phyloP scores from a whole-genome alignment of 2,329 filamentous ascomycete genomes.

The Colletotrichum horii region DNA sequence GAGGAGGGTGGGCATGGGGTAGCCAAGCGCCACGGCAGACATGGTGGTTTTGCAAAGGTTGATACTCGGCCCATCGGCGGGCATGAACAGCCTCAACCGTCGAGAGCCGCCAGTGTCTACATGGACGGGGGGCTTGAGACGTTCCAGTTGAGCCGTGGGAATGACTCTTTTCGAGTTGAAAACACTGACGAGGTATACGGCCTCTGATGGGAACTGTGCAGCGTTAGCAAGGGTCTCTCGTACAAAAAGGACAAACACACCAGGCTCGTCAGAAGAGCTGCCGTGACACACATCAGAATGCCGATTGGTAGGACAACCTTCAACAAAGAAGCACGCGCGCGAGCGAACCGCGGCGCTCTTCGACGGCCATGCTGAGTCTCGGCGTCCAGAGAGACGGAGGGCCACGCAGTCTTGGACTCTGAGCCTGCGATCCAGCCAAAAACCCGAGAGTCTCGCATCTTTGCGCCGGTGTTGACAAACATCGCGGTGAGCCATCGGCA shows the following conservation, averaged over 20 bases:
- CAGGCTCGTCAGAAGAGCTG: neutral
- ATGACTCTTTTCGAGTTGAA: neutral
- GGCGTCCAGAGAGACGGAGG: neutral
- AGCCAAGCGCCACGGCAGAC: constrained; percentile 41
- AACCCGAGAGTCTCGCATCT: neutral
- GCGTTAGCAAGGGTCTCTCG: neutral
- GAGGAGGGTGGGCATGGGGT: constrained; percentile 39
- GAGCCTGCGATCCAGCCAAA: neutral
- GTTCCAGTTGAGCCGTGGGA: neutral
- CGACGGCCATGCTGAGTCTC: neutral
- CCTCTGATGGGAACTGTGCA: neutral
- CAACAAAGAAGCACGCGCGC: neutral
- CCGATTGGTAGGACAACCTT: neutral
- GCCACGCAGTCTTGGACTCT: neutral
- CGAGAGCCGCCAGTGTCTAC: constrained; percentile 20
- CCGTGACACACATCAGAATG: neutral
- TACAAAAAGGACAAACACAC: neutral
- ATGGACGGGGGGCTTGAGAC: neutral
- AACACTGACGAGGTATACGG: neutral
- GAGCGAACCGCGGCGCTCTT: neutral
- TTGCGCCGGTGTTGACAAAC: neutral
- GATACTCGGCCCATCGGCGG: constrained; percentile 38
- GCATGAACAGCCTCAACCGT: constrained; percentile 41
- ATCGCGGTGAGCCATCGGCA: neutral
- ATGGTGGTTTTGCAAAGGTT: constrained; percentile 44